phyloP scores from a whole-genome alignment of 257 asterid genomes.

The Coffea eugenioides region DNA sequence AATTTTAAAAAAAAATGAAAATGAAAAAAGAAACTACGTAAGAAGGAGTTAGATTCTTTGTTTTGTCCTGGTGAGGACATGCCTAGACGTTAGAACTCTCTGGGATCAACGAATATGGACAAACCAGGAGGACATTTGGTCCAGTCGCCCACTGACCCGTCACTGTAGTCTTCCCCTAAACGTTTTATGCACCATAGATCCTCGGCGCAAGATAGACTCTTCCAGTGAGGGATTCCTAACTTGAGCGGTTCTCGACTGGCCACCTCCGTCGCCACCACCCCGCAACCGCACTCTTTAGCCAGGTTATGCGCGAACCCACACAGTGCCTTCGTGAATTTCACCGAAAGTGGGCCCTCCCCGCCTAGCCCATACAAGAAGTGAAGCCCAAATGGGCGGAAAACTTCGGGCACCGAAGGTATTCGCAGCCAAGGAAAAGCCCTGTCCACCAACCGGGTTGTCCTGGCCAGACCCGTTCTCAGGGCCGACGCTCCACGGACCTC shows the following conservation, averaged over 20 bases:
- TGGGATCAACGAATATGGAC: constrained; percentile 92
- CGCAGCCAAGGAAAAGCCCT: constrained; percentile 74
- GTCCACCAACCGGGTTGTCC: constrained; percentile 61
- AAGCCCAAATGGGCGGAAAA: constrained; percentile 80
- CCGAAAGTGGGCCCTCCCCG: constrained; percentile 70
- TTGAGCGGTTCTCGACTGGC: constrained; percentile 61
- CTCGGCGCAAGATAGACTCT: constrained; percentile 75
- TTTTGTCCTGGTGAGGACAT: not conserved
- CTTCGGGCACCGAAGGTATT: constrained; percentile 74
- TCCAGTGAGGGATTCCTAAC: constrained; percentile 79
- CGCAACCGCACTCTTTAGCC: constrained; percentile 59
- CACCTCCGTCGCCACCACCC: constrained; percentile 93
- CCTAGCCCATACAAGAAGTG: constrained; percentile 86
- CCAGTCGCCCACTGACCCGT: constrained; percentile 85
- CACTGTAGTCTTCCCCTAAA: constrained; percentile 69
- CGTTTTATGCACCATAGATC: constrained; percentile 91
- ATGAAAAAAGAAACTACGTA: no score
- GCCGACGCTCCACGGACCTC: constrained; percentile 89
- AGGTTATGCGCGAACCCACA: constrained; percentile 69
- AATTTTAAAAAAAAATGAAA: not conserved
- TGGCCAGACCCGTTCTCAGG: constrained; percentile 41
- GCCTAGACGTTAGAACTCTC: constrained; percentile 52
- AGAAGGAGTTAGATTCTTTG: not conserved
- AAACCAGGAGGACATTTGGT: constrained; percentile 68
- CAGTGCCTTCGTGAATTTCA: constrained; percentile 26